These are phyloP conservation scores for Heritiera littoralis DNA, from an alignment of 345 rosid genomes.

Conservation along the genomic window DNA sequence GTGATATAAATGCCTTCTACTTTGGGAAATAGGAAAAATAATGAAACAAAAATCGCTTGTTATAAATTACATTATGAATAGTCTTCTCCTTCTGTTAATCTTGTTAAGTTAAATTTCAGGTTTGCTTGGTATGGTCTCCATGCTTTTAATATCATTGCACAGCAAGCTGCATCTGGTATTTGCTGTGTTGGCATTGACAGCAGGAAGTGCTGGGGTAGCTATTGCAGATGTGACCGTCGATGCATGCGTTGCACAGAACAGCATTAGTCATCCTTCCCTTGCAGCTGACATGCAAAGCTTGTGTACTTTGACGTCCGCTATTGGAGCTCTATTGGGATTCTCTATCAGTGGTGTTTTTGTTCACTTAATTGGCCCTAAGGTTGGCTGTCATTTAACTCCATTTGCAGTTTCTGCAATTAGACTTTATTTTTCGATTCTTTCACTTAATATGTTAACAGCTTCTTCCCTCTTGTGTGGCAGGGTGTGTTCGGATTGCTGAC, in stretches of 20 bases:
- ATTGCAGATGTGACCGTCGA: conserved; percentile 94
- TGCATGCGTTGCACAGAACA: conserved; percentile 92
- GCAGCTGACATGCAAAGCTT: conserved; percentile 96
- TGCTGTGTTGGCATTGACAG: conserved; percentile 66
- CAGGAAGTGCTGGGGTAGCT: conserved; percentile 76
- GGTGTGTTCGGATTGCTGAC: conserved; percentile 82
- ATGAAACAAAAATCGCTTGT: neutral
- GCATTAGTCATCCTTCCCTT: conserved; percentile 67
- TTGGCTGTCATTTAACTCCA: conserved; percentile 27
- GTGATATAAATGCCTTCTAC: neutral
- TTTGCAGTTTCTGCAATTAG: neutral
- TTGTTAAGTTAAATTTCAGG: conserved; percentile 48
- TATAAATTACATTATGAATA: neutral
- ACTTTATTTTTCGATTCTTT: neutral
- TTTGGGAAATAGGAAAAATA: neutral
- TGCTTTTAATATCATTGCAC: conserved; percentile 67
- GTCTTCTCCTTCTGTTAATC: neutral
- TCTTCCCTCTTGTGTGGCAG: conserved; percentile 38
- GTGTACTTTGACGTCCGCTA: conserved; percentile 70
- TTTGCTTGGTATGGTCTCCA: conserved; percentile 61
- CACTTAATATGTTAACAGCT: conserved; percentile 7
- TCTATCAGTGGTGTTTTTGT: conserved; percentile 81
- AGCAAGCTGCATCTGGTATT: conserved; percentile 67
- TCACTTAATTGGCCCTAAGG: conserved; percentile 88
- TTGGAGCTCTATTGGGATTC: conserved; percentile 80